phyloP scores from a whole-genome alignment of 75 land plant genomes.

The Cupressus sempervirens region DNA sequence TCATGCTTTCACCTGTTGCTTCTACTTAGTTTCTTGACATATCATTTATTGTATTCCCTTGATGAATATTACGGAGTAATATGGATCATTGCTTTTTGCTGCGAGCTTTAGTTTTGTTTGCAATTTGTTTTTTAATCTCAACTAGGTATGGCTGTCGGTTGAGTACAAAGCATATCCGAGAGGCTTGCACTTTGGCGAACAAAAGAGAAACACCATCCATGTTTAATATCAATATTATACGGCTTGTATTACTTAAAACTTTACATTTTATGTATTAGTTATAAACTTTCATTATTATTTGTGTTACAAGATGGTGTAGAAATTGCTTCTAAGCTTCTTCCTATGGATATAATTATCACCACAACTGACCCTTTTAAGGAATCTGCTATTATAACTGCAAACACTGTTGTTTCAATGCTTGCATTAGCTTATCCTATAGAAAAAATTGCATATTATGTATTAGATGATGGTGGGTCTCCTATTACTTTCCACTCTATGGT shows the following conservation, averaged over 20 bases:
- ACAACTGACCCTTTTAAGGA: slow-evolving; percentile 9
- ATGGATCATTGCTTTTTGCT: not conserved
- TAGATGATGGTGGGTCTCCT: slow-evolving; percentile 10
- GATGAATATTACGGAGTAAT: not conserved
- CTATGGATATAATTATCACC: slow-evolving; percentile 10
- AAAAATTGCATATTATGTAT: slow-evolving; percentile 20
- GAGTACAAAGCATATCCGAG: not conserved
- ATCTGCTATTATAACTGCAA: not conserved
- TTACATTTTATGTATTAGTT: not conserved
- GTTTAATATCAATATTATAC: not conserved
- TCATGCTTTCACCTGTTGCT: not conserved
- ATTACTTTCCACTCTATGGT: slow-evolving; percentile 6
- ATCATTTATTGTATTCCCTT: not conserved
- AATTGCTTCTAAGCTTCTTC: not conserved
- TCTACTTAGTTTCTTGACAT: not conserved
- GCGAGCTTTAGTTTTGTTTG: not conserved
- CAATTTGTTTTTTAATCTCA: not conserved
- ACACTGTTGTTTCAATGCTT: slow-evolving; percentile 13
- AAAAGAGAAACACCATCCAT: not conserved
- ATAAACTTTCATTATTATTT: not conserved
- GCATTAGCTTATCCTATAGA: slow-evolving; percentile 18
- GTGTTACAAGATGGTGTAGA: not conserved
- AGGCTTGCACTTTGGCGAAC: not conserved
- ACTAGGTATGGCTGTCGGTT: not conserved
- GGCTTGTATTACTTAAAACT: not conserved